A percentile compares a stretch with the other conserved stretches of the same genome.
phyloP scores from a whole-genome alignment of 139 green algal species.

The Coccomyxa sp. region DNA sequence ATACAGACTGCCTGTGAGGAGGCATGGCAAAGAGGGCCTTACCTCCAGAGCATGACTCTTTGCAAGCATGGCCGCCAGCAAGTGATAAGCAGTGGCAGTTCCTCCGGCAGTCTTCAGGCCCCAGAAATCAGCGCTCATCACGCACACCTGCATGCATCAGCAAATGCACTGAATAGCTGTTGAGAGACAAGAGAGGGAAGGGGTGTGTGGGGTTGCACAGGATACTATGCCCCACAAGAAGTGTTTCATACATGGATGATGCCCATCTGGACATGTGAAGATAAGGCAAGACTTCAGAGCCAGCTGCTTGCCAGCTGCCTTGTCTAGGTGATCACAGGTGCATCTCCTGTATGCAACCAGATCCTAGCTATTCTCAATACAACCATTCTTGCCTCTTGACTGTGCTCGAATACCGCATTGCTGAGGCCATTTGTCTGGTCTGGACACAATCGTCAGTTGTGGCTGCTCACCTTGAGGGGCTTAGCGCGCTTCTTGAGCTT shows the following conservation, averaged over 20 bases:
- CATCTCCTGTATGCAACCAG: no score
- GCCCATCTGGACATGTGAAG: no score
- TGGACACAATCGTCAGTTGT: neutral
- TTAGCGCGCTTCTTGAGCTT: neutral
- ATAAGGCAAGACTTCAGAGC: no score
- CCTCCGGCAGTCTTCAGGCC: constrained; percentile 8
- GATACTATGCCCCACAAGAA: neutral
- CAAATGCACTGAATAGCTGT: neutral
- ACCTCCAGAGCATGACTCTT: neutral
- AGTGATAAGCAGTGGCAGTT: constrained; percentile 15
- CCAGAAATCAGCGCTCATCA: constrained; percentile 12
- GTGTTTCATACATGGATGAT: no score
- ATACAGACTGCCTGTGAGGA: no score
- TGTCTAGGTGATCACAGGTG: no score
- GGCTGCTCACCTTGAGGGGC: neutral
- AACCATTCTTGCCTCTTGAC: no score
- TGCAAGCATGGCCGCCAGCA: constrained; percentile 8
- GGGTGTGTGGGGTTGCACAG: neutral
- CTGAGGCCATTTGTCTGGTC: no score
- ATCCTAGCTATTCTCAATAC: no score
- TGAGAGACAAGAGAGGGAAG: neutral
- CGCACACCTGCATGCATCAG: neutral
- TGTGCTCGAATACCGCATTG: no score
- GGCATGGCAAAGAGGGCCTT: neutral
- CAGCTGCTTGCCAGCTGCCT: no score